Conservation (phyloP, 73 alveolate genomes). For the Tetrahymena elliotti region DNA sequence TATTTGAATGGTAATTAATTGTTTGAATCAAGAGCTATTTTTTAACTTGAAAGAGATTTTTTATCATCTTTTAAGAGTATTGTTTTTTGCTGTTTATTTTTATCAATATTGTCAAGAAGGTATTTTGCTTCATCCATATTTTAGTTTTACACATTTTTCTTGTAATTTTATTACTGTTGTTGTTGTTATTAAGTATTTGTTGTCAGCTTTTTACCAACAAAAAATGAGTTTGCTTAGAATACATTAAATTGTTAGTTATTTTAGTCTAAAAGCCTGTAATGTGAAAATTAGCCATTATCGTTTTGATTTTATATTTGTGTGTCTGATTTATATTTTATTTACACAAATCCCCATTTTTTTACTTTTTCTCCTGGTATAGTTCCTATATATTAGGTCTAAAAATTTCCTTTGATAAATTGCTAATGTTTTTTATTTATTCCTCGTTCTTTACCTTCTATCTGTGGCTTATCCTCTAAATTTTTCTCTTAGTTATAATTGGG, state of each 20-base stretch:
- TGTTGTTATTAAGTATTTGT: too few relatives aligned
- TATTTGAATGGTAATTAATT: not conserved
- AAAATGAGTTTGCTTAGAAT: not conserved
- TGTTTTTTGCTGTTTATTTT: too few relatives aligned
- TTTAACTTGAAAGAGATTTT: not conserved
- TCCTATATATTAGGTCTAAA: not conserved
- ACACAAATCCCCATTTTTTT: not conserved
- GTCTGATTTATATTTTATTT: not conserved
- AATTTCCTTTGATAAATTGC: not conserved
- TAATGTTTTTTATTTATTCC: not conserved
- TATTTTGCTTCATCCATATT: not conserved
- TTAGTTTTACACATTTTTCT: not conserved
- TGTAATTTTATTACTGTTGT: too few relatives aligned
- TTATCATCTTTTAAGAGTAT: not conserved
- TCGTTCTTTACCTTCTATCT: not conserved
- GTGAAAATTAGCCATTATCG: not conserved
- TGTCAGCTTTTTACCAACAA: not conserved
- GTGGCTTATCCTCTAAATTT: not conserved
- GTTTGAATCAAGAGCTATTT: not conserved
- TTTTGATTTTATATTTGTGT: not conserved
- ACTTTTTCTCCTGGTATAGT: not conserved
- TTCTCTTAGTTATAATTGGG: too few relatives aligned
- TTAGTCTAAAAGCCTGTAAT: not conserved
- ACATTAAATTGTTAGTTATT: not conserved
- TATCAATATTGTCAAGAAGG: not conserved